Evolutionary conservation across 306 rosid species (phyloP), one percentile per base, ranked within the genome.

Genomic region (Styphnolobium japonicum): DNA sequence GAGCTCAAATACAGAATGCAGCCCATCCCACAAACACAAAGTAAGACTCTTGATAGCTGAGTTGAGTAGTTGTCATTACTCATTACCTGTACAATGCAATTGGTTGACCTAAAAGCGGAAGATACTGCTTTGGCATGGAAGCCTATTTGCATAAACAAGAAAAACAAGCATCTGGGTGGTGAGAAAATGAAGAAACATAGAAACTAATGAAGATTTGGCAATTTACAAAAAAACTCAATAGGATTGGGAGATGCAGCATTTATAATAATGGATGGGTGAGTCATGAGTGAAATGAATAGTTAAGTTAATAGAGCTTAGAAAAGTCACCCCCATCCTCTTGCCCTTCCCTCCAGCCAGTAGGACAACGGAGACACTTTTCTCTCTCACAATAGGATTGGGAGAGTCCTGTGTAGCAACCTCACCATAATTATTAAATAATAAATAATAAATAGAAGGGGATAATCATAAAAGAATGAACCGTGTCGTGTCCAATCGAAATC

Each of bases 41-140:
- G 63, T 22, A 39, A 49, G 66, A 64, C 9, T 53, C 46, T 71
- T 23, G 67, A 63, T 46, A 48, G 63, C 53, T 34, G 51, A 85
- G 71, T 40, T 39, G 8, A 60, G 74, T 11, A n/a, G 70, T 64
- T 27, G 40, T 1, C 31, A 27, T n/a, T 1, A 27, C 31, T 3
- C 53, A 56, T 71, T 87, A 91, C 98, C 99, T 95, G 57, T 87
- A 90, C 73, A 92, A 57, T 31, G 99, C 97, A 82, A 93, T 91
- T 7, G 99, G 97, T 86, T 91, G 97, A 74, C 92, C 89, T 23
- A 95, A 73, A 25, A 95, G 95, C n/a, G 97, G 98, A 85, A 95
- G 94, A 85, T 95, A 95, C 87, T 95, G 98, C 91, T 92, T 95
- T 18, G 97, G 98, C 97, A 91, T 88, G 92, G 15, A 85, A 81